Evolutionary conservation across 148 eudicot genomes (phyloP).

Genomic region (Linanthus parryae): DNA sequence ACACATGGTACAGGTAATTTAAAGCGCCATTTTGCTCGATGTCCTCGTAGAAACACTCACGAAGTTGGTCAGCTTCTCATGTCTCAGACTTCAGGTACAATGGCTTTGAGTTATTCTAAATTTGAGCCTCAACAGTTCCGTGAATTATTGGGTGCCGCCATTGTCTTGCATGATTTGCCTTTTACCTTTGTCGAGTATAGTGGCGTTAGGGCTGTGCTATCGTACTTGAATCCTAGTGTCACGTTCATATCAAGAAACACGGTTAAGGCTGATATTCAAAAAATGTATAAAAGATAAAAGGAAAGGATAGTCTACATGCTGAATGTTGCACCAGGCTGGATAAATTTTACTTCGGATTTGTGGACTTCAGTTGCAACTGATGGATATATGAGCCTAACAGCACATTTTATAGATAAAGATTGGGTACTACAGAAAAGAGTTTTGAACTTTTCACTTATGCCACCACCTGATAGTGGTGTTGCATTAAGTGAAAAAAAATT

Average conservation of each 20-base stretch:
- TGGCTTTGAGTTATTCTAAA: not conserved
- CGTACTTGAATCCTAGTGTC: not conserved
- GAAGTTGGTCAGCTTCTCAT: too few relatives aligned
- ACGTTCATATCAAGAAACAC: not conserved
- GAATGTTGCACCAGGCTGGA: not conserved
- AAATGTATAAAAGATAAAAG: not conserved
- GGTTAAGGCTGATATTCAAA: not conserved
- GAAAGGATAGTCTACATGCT: not conserved
- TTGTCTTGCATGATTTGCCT: not conserved
- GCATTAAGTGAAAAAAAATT: not conserved
- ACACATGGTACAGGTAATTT: not conserved
- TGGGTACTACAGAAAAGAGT: not conserved
- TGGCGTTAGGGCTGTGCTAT: not conserved
- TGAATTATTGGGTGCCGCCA: not conserved
- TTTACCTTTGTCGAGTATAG: too few relatives aligned
- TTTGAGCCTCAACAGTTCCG: not conserved
- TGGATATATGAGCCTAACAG: not conserved
- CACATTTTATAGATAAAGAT: not conserved
- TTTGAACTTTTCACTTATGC: too few relatives aligned
- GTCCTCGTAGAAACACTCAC: not conserved
- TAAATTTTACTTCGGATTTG: not conserved
- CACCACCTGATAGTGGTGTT: too few relatives aligned
- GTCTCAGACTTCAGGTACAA: not conserved
- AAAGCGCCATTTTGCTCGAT: not conserved
- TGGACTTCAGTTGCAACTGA: not conserved